Base-by-base conservation (phyloP, 306 rosid genomes). In the Alnus glutinosa region DNA sequence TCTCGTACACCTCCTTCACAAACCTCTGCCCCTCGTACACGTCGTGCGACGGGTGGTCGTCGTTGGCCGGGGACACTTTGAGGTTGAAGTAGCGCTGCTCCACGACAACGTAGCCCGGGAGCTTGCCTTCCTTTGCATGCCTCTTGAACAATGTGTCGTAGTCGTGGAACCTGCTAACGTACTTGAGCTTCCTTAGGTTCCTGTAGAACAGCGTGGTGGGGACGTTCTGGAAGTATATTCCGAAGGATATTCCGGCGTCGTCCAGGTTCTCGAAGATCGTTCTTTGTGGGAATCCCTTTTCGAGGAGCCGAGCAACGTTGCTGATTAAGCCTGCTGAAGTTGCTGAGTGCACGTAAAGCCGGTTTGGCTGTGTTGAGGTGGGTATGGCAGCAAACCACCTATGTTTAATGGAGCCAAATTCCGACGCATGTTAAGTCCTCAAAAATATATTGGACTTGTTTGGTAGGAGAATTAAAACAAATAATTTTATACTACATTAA, bases 311-410 rank as follows among this genome's bases (percentile, higher is more conserved):
- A 23, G 95, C 87, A 2, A 87, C 80, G 73, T 94, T 91, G 84
- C 95, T 91, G 8, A 97, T 94, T 9, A 97, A 93, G 0, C 98
- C 98, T 5, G 39, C 82, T 4, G 97, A 94, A 0, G 97, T 94
- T 3, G 83, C 97, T 0, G 98, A 94, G 80, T 94, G 97, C n/a
- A 94, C 88, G 71, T 28, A 94, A 0, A 94, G 88, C 0, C 98
- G 90, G 70, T 94, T 94, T 0, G 98, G 98, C 30, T 94, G 98
- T 0, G 97, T 94, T 19, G 98, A 91, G 2, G 93, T 77, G 1
- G 98, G 98, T 49, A 92, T 78, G 0, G 98, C 86, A 9, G 98
- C 92, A 47, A 94, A 94, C 98, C 98, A 94, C 93, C 98, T 93
- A 12, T 23, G 3, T 15, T 54, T 52, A 15, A 1, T 19, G 23